phyloP scores from a whole-genome alignment of 148 eudicot species.

The Rhododendron kiyosumense region DNA sequence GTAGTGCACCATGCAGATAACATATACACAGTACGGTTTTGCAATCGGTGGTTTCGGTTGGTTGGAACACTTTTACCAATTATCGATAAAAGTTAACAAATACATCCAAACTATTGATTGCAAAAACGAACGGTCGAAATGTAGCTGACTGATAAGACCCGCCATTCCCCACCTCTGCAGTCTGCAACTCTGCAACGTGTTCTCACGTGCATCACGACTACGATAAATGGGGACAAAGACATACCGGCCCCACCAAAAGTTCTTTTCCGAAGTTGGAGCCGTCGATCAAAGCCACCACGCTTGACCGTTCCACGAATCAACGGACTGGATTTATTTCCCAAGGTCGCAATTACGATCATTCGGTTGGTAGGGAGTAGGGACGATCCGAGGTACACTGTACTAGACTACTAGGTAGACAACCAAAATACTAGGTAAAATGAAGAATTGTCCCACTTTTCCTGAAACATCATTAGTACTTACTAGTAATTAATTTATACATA shows the following conservation, averaged over 20 bases:
- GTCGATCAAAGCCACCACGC: background rate
- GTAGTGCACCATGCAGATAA: too few species aligned
- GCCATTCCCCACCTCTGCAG: background rate
- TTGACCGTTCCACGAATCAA: background rate
- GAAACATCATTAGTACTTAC: too few species aligned
- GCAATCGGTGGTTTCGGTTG: too few species aligned
- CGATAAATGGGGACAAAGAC: background rate
- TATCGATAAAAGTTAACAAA: too few species aligned
- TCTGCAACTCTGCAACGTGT: background rate
- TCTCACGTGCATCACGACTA: background rate
- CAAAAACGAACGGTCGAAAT: too few species aligned
- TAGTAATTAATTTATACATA: too few species aligned
- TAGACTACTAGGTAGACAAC: background rate
- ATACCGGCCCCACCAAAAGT: background rate
- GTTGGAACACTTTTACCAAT: rapidly evolving
- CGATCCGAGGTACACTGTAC: background rate
- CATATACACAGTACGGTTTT: too few species aligned
- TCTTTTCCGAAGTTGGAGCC: background rate
- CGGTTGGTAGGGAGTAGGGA: background rate
- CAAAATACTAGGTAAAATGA: background rate
- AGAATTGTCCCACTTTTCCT: background rate
- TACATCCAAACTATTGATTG: too few species aligned
- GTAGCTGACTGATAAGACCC: too few species aligned
- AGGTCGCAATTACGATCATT: background rate
- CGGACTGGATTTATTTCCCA: background rate